Evolutionary conservation across 768 basidiomycete species (phyloP).

Genomic region (Boletus subparvulus): DNA sequence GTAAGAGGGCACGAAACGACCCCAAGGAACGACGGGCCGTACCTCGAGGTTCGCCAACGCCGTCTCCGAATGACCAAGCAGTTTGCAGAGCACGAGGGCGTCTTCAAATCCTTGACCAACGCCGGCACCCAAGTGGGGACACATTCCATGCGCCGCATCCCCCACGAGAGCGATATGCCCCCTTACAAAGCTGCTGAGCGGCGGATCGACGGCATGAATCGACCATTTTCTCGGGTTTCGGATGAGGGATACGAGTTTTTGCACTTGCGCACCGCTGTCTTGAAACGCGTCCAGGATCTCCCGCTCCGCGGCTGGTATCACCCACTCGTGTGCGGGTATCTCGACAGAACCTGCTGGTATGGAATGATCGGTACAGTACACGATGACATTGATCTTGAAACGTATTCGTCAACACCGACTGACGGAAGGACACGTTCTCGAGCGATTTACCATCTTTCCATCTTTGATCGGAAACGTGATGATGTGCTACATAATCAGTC

Average conservation of each 20-base stretch:
- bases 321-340: slow-evolving; percentile 40
- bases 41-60: slow-evolving; percentile 42
- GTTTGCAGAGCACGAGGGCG: slow-evolving; percentile 43
- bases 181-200: slow-evolving; percentile 43
- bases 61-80: slow-evolving; percentile 46
- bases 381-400: slow-evolving; percentile 47
- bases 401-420: background rate
- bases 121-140: slow-evolving; percentile 59
- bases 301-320: slow-evolving; percentile 37
- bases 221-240: slow-evolving; percentile 50
- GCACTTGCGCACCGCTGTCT: slow-evolving; percentile 49
- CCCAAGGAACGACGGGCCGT: slow-evolving; percentile 2
- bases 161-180: slow-evolving; percentile 52
- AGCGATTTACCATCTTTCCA: slow-evolving; percentile 38
- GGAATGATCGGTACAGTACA: slow-evolving; percentile 37
- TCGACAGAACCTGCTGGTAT: slow-evolving; percentile 29
- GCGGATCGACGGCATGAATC: slow-evolving; percentile 49
- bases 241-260: slow-evolving; percentile 41
- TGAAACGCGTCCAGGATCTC: slow-evolving; percentile 45
- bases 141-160: slow-evolving; percentile 40
- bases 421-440: background rate
- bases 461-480: slow-evolving; percentile 51
- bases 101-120: slow-evolving; percentile 64
- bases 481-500: slow-evolving; percentile 43
- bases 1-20: background rate